A percentile compares a stretch with the other conserved stretches of the same genome.
phyloP scores from a whole-genome alignment of 2,329 filamentous ascomycete species.

The Corynespora cassiicola region DNA sequence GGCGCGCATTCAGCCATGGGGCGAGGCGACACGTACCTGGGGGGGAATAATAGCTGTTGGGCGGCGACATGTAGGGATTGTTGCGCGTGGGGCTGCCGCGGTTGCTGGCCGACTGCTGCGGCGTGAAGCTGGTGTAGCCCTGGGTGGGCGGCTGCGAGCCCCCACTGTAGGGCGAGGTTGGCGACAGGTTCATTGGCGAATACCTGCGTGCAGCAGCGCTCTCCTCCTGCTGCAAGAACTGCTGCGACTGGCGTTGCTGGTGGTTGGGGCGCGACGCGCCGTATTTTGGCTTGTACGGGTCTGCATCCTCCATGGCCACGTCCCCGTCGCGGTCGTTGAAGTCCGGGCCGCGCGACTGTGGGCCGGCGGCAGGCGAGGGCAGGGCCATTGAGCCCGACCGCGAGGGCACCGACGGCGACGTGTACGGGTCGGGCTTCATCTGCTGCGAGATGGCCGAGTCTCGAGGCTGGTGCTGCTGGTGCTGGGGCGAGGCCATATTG shows the following conservation, averaged over 20 bases:
- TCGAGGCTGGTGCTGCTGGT: conserved; percentile 33
- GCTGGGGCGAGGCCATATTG: conserved; percentile 41
- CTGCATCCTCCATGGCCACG: conserved; percentile 81
- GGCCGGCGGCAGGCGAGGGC: conserved; percentile 39
- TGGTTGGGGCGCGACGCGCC: conserved; percentile 75
- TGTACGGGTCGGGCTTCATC: conserved; percentile 44
- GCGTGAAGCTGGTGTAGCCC: conserved; percentile 52
- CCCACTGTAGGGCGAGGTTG: conserved; percentile 76
- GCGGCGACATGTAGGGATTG: conserved; percentile 63
- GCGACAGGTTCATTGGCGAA: conserved; percentile 94
- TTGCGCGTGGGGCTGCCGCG: conserved; percentile 82
- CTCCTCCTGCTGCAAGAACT: conserved; percentile 75
- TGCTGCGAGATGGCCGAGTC: conserved; percentile 38
- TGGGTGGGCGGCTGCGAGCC: conserved; percentile 61
- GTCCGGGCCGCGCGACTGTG: conserved; percentile 38
- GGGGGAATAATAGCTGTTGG: conserved; percentile 65
- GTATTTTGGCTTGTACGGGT: conserved; percentile 88
- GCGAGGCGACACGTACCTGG: conserved; percentile 53
- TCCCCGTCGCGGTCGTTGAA: conserved; percentile 54
- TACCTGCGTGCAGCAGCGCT: conserved; percentile 89
- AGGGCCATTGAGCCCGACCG: conserved; percentile 46
- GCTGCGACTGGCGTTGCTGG: conserved; percentile 77
- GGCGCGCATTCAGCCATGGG: no score
- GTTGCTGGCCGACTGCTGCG: conserved; percentile 53
- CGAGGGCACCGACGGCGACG: conserved; percentile 40